Evolutionary conservation across 1,139 yeast genomes (phyloP), one percentile per base, ranked within the genome.

Genomic region (Debaryomyces robertsiae): DNA sequence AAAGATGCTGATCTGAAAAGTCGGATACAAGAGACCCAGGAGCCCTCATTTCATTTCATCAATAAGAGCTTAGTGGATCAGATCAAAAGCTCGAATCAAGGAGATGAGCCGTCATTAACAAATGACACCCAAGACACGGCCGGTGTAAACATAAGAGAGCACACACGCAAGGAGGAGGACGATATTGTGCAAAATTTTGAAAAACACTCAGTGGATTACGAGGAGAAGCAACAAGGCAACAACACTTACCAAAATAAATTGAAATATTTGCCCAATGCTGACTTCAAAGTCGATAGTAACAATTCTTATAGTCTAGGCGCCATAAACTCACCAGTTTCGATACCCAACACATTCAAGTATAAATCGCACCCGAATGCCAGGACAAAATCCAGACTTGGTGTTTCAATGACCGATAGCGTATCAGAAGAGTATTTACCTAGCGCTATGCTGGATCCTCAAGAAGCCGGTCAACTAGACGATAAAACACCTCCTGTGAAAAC

Each of bases 341-440:
- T 69, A 15, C 77, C 78, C 19, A 73, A 73, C 47, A 73, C 78
- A 0, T 73, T 73, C 57, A 65, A 70, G 42, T 64, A 71, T 49
- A 73, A 72, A 46, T 66, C 73, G 9, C 75, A 69, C 47, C 76
- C 77, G 7, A 73, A 71, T 48, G 78, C 78, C 18, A 63, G 56
- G 42, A 66, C 77, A 0, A 73, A 71, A 48, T 46, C 59, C 4
- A 54, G 53, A 14, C 53, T 68, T n/a, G 63, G 55, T 7, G 31
- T 37, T 10, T 27, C 37, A 5, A 14, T 27, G 4, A 31, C 30
- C 13, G 38, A 38, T 14, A 27, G 6, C 14, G 23, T 24, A 9
- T 18, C 36, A 18, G 44, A 38, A 3, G 39, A 38, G 15, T 32
- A 23, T 16, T 17, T 30, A 9, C 10, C 11, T 13, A 16, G 28